These are phyloP conservation scores for Linanthus parryae DNA, from an alignment of 148 eudicot genomes.

Conservation along the genomic window DNA sequence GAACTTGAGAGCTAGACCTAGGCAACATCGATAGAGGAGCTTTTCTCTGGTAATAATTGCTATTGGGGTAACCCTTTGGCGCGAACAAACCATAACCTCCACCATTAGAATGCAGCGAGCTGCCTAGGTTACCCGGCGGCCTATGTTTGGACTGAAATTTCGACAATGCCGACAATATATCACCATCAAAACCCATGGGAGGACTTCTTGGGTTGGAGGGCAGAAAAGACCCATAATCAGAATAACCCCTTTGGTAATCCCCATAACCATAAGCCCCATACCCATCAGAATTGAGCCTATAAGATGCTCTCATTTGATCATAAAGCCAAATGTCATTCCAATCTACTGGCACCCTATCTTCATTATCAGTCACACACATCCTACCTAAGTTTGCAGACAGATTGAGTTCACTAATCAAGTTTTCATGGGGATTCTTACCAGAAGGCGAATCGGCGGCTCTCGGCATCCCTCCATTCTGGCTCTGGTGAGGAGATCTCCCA, in stretches of 20 bases:
- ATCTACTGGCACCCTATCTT: constrained; percentile 7
- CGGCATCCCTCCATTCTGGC: no score
- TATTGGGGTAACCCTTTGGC: constrained; percentile 5
- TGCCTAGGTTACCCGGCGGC: background rate
- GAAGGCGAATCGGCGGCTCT: constrained; percentile 4
- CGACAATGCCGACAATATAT: constrained; percentile 9
- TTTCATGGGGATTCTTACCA: constrained; percentile 10
- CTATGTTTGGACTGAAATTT: constrained; percentile 10
- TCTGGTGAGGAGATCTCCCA: constrained; percentile 8
- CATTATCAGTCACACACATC: constrained; percentile 19
- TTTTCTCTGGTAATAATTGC: constrained; percentile 12
- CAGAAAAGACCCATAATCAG: constrained; percentile 14
- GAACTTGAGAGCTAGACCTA: constrained; percentile 8
- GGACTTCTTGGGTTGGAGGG: constrained; percentile 12
- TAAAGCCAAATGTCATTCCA: constrained; percentile 1
- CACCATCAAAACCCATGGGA: constrained; percentile 6
- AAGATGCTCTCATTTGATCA: background rate
- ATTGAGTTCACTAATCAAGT: constrained; percentile 13
- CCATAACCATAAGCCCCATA: constrained; percentile 13
- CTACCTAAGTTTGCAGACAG: constrained; percentile 19
- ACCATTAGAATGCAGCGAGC: constrained; percentile 10
- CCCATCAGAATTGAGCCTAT: constrained; percentile 8
- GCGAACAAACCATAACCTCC: constrained; percentile 3
- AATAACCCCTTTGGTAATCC: constrained; percentile 6
- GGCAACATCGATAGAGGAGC: constrained; percentile 8